Evolutionary conservation across 495 filamentous ascomycete genomes (phyloP).

Genomic region (Aspergillus sclerotioniger): DNA sequence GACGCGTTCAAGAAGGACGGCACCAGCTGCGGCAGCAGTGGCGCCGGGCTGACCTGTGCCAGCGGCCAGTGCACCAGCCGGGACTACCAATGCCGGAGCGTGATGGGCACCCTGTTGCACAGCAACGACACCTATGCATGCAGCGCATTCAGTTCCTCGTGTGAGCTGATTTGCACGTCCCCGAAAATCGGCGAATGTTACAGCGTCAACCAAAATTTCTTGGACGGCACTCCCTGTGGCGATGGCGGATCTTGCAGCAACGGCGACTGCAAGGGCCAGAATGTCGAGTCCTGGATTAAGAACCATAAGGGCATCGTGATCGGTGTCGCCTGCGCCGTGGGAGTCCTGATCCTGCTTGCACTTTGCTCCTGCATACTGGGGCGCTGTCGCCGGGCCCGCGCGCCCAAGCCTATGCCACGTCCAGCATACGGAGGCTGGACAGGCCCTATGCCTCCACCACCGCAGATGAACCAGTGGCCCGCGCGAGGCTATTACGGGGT

Average conservation of each 20-base stretch:
- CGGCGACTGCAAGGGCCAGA: slow-evolving; percentile 66
- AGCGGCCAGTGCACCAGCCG: slow-evolving; percentile 94
- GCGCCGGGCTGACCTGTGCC: slow-evolving; percentile 68
- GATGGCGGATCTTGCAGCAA: slow-evolving; percentile 77
- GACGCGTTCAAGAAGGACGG: slow-evolving; percentile 73
- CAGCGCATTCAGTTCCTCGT: slow-evolving; percentile 56
- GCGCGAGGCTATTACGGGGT: slow-evolving; percentile 25
- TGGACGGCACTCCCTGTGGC: slow-evolving; percentile 87
- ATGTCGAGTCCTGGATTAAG: slow-evolving; percentile 64
- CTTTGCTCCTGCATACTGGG: slow-evolving; percentile 59
- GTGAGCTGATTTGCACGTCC: slow-evolving; percentile 72
- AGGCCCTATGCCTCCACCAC: slow-evolving; percentile 24
- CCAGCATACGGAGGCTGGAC: slow-evolving; percentile 22
- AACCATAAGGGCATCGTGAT: slow-evolving; percentile 74
- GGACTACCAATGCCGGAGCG: slow-evolving; percentile 80
- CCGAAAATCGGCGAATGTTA: slow-evolving; percentile 65
- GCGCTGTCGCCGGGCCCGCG: slow-evolving; percentile 48
- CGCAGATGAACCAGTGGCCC: slow-evolving; percentile 29
- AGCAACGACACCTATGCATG: slow-evolving; percentile 84
- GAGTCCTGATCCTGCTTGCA: slow-evolving; percentile 62
- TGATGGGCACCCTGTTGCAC: slow-evolving; percentile 75
- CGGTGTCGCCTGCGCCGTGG: slow-evolving; percentile 66
- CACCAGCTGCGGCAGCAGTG: slow-evolving; percentile 57
- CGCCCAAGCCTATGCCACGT: slow-evolving; percentile 27
- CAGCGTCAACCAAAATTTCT: slow-evolving; percentile 86